Percentiles rank a stretch among this genome's conserved stretches.
phyloP scores from a whole-genome alignment of 2,329 filamentous ascomycete species.

The Huntiella savannae region DNA sequence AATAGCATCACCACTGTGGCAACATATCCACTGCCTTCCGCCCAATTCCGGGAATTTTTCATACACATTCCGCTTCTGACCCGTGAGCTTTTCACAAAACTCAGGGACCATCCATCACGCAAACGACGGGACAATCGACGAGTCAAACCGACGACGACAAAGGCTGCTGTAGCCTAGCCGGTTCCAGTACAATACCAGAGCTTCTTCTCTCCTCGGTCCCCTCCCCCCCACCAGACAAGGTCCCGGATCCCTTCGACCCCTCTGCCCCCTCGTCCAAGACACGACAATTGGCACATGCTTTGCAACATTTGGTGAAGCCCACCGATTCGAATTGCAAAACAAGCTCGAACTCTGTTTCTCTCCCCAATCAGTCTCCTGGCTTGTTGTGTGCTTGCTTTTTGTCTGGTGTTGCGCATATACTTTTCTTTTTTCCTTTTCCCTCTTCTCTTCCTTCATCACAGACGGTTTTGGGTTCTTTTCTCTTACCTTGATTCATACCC shows the following conservation, averaged over 20 bases:
- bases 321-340: not conserved
- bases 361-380: not conserved
- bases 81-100: no score
- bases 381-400: conserved; percentile 1
- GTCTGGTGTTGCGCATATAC: conserved; percentile 3
- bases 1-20: no score
- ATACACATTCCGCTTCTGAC: no score
- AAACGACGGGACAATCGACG: no score
- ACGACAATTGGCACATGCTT: not conserved
- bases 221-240: not conserved
- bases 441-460: not conserved
- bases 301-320: not conserved
- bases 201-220: conserved; percentile 1
- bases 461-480: no score
- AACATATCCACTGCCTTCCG: no score
- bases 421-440: conserved; percentile 2
- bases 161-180: no score
- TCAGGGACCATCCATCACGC: no score
- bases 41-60: no score
- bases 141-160: no score
- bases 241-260: not conserved
- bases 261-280: not conserved
- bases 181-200: not conserved
- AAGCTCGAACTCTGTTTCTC: not conserved
- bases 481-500: not conserved